Evolutionary conservation across 2,329 filamentous ascomycete genomes (phyloP).

Genomic region (Knoxdaviesia capensis): DNA sequence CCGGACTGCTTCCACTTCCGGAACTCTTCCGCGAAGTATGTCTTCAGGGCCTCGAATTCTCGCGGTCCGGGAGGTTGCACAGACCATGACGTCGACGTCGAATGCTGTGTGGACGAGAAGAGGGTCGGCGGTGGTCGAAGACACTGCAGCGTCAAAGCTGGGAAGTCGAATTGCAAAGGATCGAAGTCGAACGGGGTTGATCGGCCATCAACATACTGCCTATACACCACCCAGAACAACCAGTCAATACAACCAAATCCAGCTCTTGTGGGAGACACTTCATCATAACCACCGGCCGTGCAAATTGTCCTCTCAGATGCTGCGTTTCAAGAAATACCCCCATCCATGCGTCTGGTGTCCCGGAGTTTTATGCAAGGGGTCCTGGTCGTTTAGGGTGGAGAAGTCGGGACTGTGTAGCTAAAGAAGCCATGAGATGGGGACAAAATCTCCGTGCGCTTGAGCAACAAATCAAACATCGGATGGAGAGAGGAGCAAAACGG

Average conservation of each 20-base stretch:
- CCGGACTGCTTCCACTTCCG: conserved; percentile 32
- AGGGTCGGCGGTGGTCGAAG: conserved; percentile 65
- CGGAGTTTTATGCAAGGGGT: too few species aligned
- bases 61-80: conserved; percentile 52
- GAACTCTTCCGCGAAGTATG: conserved; percentile 48
- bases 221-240: conserved; percentile 10
- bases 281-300: too few species aligned
- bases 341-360: too few species aligned
- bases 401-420: too few species aligned
- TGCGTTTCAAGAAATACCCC: too few species aligned
- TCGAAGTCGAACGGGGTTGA: conserved; percentile 59
- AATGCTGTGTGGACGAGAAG: conserved; percentile 61
- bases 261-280: too few species aligned
- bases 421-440: too few species aligned
- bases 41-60: conserved; percentile 52
- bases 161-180: conserved; percentile 67
- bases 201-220: conserved; percentile 32
- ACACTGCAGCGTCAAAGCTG: conserved; percentile 63
- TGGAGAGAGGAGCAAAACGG: too few species aligned
- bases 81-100: conserved; percentile 64
- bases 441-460: too few species aligned
- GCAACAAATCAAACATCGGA: too few species aligned
- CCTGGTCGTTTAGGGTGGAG: too few species aligned
- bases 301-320: too few species aligned
- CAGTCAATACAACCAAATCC: neutral